Evolutionary conservation across 2,329 filamentous ascomycete species (phyloP), one percentile per base, ranked within the genome.

Genomic region (Paramyrothecium sp.): DNA sequence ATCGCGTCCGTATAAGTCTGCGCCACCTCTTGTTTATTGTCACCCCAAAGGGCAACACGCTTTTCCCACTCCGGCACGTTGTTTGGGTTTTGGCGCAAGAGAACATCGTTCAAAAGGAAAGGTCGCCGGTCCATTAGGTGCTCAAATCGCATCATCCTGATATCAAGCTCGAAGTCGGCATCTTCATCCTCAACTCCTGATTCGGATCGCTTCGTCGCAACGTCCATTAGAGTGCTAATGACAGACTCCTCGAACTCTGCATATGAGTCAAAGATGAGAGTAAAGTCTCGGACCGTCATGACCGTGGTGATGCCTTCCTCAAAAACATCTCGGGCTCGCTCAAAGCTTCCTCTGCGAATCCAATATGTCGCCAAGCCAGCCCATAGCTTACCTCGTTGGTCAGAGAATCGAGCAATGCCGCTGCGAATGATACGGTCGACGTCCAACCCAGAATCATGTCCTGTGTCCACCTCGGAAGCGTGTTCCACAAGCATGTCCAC

Each of bases 31-130:
- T 83, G 79, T 71, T 92, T 91, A 76, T 99, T 98, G 62, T 96
- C 89, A 21, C 92, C 92, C 95, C 95, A 99, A 2, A 99, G 81
- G 16, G 86, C 91, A n/a, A 98, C 91, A 49, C 95, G 85, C 76
- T 99, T 98, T 75, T 96, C 91, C 95, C 95, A 99, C 75, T 99
- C 95, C 22, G 88, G 85, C 54, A 99, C 94, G 67, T 93, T 97
- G 77, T 97, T 92, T 1, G 95, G 94, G 67, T 99, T 99, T 71
- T 99, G 95, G 49, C 96, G 88, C 51, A 99, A 79, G 16, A 98
- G 80, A 19, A 99, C 95, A 71, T 99, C 95, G 73, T 99, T 99
- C 51, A 99, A 85, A 51, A 99, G 82, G 78, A 99, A 99, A 3
- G 95, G 94, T 55, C 95, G 85, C 54, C 95, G 88, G 73, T 99